A percentile compares a stretch with the other conserved stretches of the same genome.
Conservation (phyloP, 495 filamentous ascomycete species). For the Pyrenula massariospora region DNA sequence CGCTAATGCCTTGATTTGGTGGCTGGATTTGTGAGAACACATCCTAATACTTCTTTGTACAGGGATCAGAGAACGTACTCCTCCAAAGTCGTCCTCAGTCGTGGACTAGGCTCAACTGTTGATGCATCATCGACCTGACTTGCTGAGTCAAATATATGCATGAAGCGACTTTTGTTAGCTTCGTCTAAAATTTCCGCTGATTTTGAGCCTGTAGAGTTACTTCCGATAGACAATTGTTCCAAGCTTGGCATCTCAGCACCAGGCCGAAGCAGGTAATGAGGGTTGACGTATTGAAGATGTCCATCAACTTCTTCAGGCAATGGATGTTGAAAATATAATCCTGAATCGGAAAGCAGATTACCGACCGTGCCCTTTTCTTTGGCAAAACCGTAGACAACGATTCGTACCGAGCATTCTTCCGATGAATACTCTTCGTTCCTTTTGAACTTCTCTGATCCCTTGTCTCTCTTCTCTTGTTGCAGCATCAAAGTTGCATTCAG, state of each 20-base stretch:
- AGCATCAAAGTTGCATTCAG: neutral
- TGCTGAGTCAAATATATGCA: conserved; percentile 9
- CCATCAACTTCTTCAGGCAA: neutral
- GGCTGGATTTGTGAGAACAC: conserved; percentile 2
- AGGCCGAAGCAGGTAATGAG: neutral
- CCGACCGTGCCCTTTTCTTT: neutral
- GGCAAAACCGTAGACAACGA: neutral
- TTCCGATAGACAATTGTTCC: neutral
- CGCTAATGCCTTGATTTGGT: conserved; percentile 9
- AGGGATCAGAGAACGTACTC: conserved; percentile 1
- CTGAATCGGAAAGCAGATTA: neutral
- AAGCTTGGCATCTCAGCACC: neutral
- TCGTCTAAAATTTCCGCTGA: conserved; percentile 6
- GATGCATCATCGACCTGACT: neutral
- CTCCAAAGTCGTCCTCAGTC: conserved; percentile 2
- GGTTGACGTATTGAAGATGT: neutral
- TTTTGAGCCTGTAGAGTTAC: neutral
- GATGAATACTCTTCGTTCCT: neutral
- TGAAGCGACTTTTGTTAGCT: conserved; percentile 4
- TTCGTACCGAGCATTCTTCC: neutral
- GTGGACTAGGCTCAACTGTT: neutral
- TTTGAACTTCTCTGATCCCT: neutral
- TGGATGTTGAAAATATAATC: neutral
- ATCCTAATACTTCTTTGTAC: neutral
- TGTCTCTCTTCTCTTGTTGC: neutral